These are phyloP conservation scores for sweet orange (Citrus sinensis) DNA, from an alignment of 345 rosid genomes.

Conservation along the genomic window DVS_A1.0 CM039161.1:22575501-22576000, in stretches of 20 bases:
- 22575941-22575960: too few species aligned
- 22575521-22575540: constrained; percentile 32
- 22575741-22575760: constrained; percentile 5
- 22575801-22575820: constrained; percentile 31
- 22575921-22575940: too few species aligned
- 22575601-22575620: constrained; percentile 2
- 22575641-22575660: constrained; percentile 33
- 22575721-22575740: constrained; percentile 20
- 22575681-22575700: constrained; percentile 23
- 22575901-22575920: background rate
- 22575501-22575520: constrained; percentile 33
- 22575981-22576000: too few species aligned
- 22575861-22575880: constrained; percentile 34
- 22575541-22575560: constrained; percentile 29
- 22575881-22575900: constrained; percentile 30
- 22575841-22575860: constrained; percentile 34
- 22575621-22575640: constrained; percentile 7
- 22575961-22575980: too few species aligned
- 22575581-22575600: constrained; percentile 8
- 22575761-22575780: constrained; percentile 21
- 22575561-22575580: constrained; percentile 31
- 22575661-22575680: constrained; percentile 24
- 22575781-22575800: constrained; percentile 24
- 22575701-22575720: constrained; percentile 18
- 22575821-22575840: constrained; percentile 43